These are phyloP conservation scores for Fusarium begoniae DNA, from an alignment of 2,329 filamentous ascomycete genomes.

Conservation along the genomic window DNA sequence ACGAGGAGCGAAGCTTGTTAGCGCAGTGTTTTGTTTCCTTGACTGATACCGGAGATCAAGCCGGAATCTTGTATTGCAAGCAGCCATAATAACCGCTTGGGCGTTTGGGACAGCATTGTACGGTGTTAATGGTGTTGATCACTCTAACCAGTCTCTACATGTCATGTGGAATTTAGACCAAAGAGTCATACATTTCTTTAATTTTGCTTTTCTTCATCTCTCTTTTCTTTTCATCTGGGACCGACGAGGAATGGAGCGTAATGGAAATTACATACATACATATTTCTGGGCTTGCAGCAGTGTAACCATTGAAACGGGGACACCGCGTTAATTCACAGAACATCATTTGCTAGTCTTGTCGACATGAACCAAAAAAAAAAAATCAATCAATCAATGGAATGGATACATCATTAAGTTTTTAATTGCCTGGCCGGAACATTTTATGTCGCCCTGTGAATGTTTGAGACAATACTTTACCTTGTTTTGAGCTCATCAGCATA, in stretches of 20 bases:
- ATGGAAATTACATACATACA: slow-evolving; percentile 23
- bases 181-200: slow-evolving; percentile 51
- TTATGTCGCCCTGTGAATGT: slow-evolving; percentile 1
- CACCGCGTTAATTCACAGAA: slow-evolving; percentile 36
- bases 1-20: slow-evolving; percentile 38
- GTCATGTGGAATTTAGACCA: slow-evolving; percentile 49
- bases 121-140: slow-evolving; percentile 64
- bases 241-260: slow-evolving; percentile 20
- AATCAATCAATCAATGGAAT: slow-evolving; percentile 13
- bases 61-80: slow-evolving; percentile 60
- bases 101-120: slow-evolving; percentile 68
- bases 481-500: background rate
- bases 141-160: slow-evolving; percentile 50
- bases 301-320: slow-evolving; percentile 15
- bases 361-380: slow-evolving; percentile 24
- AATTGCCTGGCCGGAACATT: background rate
- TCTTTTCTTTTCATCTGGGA: slow-evolving; percentile 42
- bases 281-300: slow-evolving; percentile 31
- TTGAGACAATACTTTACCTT: background rate
- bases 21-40: slow-evolving; percentile 41
- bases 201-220: slow-evolving; percentile 39
- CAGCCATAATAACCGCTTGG: slow-evolving; percentile 58
- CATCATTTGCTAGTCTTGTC: slow-evolving; percentile 19
- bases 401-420: slow-evolving; percentile 21
- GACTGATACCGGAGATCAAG: slow-evolving; percentile 35